Base-by-base conservation (phyloP, 805 yeast genomes). In the Barnettozyma populi region DNA sequence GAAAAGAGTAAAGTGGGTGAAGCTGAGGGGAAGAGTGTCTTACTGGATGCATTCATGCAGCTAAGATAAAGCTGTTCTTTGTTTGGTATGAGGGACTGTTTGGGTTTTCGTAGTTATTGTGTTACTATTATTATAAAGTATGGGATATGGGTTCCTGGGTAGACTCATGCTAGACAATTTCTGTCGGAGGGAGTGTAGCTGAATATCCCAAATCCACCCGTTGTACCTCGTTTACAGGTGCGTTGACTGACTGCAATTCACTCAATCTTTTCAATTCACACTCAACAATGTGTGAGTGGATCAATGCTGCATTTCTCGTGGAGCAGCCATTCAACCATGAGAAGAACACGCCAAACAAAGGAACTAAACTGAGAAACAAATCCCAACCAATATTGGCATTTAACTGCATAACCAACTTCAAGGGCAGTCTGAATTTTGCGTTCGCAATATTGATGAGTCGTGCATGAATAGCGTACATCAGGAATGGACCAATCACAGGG, bases 321-420 rank as follows among this genome's bases (percentile, higher is more conserved):
- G 95, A 86, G 61, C 96, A 86, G 2, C 82, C 86, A 60, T 88
- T 79, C 63, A 90, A 50, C 92, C 96, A 90, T 11, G 86, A 69
- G 46, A 90, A 76, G 34, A 90, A 66, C 2, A 82, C 72, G 1
- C 98, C 98, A 31, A 92, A 63, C 4, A 90, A 55, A 0, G 98
- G 98, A 0, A 92, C 83, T 31, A 92, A 69, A 2, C 90, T 75
- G 35, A 90, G 79, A 36, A 86, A 55, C 27, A 90, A 71, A 63
- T 92, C 97, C 49, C 88, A 63, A 11, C 78, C 59, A 36, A 90
- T 86, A 59, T 90, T 86, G 14, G 84, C 84, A 49, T 86, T 81
- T 79, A 92, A 73, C 57, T 86, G 80, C 5, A 87, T 81, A 44
- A 78, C 72, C 14, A 85, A 59, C 21, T 71, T 74, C 2, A 64